Evolutionary conservation across 1,284 basidiomycete species (phyloP).

Genomic region (Austroboletus novae-zelandiae): DNA sequence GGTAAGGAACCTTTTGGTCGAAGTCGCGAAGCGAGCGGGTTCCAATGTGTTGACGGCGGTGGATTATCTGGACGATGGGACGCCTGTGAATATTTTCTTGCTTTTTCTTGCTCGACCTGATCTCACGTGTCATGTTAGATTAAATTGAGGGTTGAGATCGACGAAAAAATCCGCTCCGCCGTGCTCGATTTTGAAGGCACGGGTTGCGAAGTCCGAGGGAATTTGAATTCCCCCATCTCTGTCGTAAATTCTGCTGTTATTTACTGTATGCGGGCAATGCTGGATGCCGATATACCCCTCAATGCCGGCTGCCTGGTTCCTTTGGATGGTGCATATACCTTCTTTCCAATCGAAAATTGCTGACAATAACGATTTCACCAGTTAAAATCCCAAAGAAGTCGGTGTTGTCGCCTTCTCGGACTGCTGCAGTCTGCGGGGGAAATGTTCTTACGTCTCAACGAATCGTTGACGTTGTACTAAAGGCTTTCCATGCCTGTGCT

Average conservation of each 20-base stretch:
- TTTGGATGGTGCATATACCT: conserved; percentile 54
- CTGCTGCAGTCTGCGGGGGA: conserved; percentile 90
- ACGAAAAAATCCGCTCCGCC: conserved; percentile 76
- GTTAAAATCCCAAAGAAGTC: conserved; percentile 83
- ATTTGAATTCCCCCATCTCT: conserved; percentile 86
- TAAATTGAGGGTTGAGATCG: conserved; percentile 75
- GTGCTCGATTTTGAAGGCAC: conserved; percentile 91
- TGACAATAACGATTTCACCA: conserved; percentile 25
- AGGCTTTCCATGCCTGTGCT: conserved; percentile 90
- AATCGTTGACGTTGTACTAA: conserved; percentile 93
- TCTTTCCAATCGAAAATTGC: neutral
- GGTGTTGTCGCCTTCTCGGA: conserved; percentile 78
- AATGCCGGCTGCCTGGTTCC: conserved; percentile 92
- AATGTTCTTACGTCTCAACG: conserved; percentile 93
- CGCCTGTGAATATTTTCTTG: conserved; percentile 52
- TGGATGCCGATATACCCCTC: conserved; percentile 89
- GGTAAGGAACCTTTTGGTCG: conserved; percentile 79
- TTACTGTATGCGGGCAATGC: conserved; percentile 93
- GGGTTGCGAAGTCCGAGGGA: conserved; percentile 85
- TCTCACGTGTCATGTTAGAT: conserved; percentile 50
- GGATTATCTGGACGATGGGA: conserved; percentile 88
- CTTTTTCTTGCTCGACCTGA: neutral
- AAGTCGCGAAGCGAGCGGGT: conserved; percentile 70
- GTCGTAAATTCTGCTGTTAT: conserved; percentile 94
- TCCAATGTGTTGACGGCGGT: conserved; percentile 66